phyloP scores from a whole-genome alignment of 768 basidiomycete genomes.

The Leccinum fibrillosum region DNA sequence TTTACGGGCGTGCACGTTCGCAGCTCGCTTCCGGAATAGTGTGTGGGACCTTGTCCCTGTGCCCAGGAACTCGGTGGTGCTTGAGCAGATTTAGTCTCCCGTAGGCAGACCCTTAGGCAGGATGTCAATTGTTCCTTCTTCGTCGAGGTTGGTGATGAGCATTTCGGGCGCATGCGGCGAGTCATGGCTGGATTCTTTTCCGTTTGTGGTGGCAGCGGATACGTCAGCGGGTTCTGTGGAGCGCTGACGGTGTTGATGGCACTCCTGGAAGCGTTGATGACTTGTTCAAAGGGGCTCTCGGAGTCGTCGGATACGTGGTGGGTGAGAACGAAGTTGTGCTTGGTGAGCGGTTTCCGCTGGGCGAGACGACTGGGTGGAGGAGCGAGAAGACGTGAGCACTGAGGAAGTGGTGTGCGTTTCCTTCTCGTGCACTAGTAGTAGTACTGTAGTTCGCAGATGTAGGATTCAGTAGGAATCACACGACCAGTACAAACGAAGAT shows the following conservation, averaged over 20 bases:
- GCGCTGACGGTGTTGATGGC: constrained; percentile 51
- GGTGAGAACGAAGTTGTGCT: constrained; percentile 44
- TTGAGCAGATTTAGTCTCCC: background rate
- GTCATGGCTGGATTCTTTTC: constrained; percentile 44
- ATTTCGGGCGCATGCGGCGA: constrained; percentile 38
- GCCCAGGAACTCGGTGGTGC: background rate
- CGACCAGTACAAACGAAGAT: too few relatives aligned
- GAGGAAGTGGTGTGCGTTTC: constrained; percentile 53
- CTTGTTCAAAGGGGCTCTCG: constrained; percentile 67
- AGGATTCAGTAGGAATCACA: too few relatives aligned
- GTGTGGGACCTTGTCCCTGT: background rate
- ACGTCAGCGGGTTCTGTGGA: constrained; percentile 51
- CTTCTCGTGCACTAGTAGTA: constrained; percentile 43
- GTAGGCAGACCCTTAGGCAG: too few relatives aligned
- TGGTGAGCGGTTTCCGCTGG: constrained; percentile 48
- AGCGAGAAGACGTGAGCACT: constrained; percentile 56
- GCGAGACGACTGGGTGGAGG: constrained; percentile 52
- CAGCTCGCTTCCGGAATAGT: background rate
- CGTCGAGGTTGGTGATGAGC: too few relatives aligned
- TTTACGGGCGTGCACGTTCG: background rate
- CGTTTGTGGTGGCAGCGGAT: constrained; percentile 38
- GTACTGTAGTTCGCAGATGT: too few relatives aligned
- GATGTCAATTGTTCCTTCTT: too few relatives aligned
- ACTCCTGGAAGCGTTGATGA: constrained; percentile 53
- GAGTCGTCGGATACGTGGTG: constrained; percentile 68